Evolutionary conservation across 1,284 basidiomycete species (phyloP).

Genomic region (Lignosus rhinocerotis): DNA sequence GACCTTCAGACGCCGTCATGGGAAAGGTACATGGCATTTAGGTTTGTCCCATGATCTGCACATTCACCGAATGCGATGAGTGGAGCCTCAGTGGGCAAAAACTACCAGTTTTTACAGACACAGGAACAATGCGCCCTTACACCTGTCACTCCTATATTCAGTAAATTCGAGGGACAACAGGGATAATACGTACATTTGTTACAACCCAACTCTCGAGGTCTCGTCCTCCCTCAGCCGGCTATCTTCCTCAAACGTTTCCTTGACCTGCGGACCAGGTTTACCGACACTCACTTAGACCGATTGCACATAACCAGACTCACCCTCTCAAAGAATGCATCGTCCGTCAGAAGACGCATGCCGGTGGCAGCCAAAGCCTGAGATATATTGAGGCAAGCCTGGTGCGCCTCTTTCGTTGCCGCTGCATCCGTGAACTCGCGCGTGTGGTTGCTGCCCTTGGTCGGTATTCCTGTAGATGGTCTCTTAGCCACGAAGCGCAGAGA

Average conservation of each 20-base stretch:
- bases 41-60: background rate
- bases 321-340: constrained; percentile 56
- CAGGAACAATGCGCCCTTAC: too few species aligned
- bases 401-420: constrained; percentile 61
- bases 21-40: background rate
- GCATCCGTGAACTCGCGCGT: constrained; percentile 63
- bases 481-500: background rate
- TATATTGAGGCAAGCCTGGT: constrained; percentile 55
- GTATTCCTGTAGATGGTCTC: constrained; percentile 52
- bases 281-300: background rate
- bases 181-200: background rate
- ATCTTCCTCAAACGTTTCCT: constrained; percentile 41
- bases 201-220: background rate
- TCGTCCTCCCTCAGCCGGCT: constrained; percentile 16
- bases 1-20: background rate
- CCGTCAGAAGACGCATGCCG: constrained; percentile 57
- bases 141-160: too few species aligned
- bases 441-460: constrained; percentile 69
- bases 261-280: constrained; percentile 32
- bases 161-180: too few species aligned
- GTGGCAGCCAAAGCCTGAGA: constrained; percentile 63
- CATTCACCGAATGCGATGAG: background rate
- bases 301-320: constrained; percentile 34
- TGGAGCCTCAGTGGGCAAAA: too few species aligned
- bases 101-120: background rate